Conservation (phyloP, 192 early-diverging fungal genomes). For the Chytriomyces hyalinus region DNA sequence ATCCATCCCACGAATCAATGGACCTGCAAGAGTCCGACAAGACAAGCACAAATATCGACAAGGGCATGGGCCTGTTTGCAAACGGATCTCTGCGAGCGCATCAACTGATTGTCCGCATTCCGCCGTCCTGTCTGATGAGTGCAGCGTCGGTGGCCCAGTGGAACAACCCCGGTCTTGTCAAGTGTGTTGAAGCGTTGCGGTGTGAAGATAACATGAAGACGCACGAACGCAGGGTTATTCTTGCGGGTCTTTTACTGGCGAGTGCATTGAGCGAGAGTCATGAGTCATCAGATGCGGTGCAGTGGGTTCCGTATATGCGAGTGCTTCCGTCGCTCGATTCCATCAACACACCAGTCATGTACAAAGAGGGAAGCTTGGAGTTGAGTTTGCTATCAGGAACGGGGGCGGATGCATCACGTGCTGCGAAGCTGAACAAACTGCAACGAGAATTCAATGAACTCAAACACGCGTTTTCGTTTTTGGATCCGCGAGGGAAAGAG, state of each 20-base stretch:
- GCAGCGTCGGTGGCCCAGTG: neutral
- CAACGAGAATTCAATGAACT: slow-evolving; percentile 54
- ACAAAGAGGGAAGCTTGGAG: slow-evolving; percentile 34
- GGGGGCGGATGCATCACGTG: slow-evolving; percentile 53
- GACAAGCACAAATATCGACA: neutral
- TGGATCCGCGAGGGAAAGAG: slow-evolving; percentile 24
- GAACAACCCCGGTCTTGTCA: neutral
- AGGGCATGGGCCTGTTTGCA: slow-evolving; percentile 23
- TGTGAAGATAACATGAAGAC: neutral
- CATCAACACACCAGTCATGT: slow-evolving; percentile 51
- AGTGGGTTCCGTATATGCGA: slow-evolving; percentile 61
- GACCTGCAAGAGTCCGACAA: neutral
- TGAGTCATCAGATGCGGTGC: neutral
- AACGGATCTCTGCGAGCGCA: neutral
- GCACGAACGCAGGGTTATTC: slow-evolving; percentile 1
- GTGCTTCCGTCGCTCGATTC: slow-evolving; percentile 57
- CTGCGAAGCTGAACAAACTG: slow-evolving; percentile 55
- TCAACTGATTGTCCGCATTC: neutral
- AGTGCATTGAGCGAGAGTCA: neutral
- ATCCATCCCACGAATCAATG: no score
- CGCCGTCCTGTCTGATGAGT: neutral
- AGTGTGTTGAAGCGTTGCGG: neutral
- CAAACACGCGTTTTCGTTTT: slow-evolving; percentile 12
- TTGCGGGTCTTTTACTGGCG: neutral
- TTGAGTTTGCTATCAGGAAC: slow-evolving; percentile 59